These are phyloP conservation scores for Iris pallida DNA, from an alignment of 116 monocot genomes.

Conservation along the genomic window DNA sequence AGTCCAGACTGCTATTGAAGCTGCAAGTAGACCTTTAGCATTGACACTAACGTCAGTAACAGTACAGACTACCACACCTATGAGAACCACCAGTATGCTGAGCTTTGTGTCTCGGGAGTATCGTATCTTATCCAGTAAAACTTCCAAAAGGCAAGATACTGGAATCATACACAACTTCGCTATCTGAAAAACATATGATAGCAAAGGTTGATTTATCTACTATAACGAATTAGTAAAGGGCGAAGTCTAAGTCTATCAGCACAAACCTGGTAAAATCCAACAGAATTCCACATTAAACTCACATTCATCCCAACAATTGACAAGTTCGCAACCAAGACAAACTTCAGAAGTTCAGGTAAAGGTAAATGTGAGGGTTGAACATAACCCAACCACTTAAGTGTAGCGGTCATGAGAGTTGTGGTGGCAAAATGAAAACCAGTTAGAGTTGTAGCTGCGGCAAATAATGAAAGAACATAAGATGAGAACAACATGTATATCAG, in stretches of 20 bases:
- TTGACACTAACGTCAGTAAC: slow-evolving; percentile 35
- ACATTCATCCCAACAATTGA: slow-evolving; percentile 42
- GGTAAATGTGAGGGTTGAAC: slow-evolving; percentile 35
- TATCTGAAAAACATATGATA: slow-evolving; percentile 14
- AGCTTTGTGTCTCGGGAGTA: slow-evolving; percentile 31
- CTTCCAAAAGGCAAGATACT: slow-evolving; percentile 32
- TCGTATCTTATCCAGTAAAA: slow-evolving; percentile 26
- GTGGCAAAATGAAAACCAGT: slow-evolving; percentile 36
- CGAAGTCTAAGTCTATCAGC: not conserved
- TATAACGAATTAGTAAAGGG: not conserved
- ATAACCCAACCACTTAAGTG: slow-evolving; percentile 21
- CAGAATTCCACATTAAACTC: slow-evolving; percentile 42
- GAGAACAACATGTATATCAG: not conserved
- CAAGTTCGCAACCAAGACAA: slow-evolving; percentile 30
- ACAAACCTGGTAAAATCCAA: slow-evolving; percentile 33
- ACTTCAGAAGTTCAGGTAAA: slow-evolving; percentile 27
- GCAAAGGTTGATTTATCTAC: slow-evolving; percentile 1
- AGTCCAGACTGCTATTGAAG: slow-evolving; percentile 30
- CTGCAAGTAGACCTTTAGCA: slow-evolving; percentile 25
- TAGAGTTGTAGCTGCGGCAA: slow-evolving; percentile 18
- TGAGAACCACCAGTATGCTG: slow-evolving; percentile 27
- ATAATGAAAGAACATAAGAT: not conserved
- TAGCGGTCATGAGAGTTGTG: slow-evolving; percentile 24
- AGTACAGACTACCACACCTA: slow-evolving; percentile 29
- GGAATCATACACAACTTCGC: slow-evolving; percentile 36